Percentiles rank a stretch among this genome's conserved stretches.
These are phyloP conservation scores for Cadophora malorum DNA, from an alignment of 2,329 filamentous ascomycete genomes.

Conservation along the genomic window DNA sequence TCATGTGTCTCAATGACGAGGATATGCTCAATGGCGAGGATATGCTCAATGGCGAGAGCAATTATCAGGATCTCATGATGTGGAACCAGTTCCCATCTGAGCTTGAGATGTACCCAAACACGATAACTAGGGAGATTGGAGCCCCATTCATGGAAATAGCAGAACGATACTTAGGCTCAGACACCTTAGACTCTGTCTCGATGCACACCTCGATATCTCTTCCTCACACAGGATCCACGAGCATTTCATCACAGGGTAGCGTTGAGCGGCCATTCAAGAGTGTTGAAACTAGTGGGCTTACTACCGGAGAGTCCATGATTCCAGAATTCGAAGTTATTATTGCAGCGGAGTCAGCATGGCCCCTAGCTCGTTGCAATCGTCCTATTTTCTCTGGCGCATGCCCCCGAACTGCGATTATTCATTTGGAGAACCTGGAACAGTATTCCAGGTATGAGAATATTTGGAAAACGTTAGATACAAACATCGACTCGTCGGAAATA, in stretches of 20 bases:
- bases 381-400: slow-evolving; percentile 53
- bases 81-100: slow-evolving; percentile 55
- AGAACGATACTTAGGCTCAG: slow-evolving; percentile 46
- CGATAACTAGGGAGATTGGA: slow-evolving; percentile 2
- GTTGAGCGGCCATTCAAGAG: slow-evolving; percentile 42
- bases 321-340: slow-evolving; percentile 56
- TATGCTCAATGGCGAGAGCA: no score
- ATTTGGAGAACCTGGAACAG: slow-evolving; percentile 58
- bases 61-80: slow-evolving; percentile 51
- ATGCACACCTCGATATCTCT: slow-evolving; percentile 49
- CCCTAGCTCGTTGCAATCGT: slow-evolving; percentile 57
- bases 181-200: slow-evolving; percentile 50
- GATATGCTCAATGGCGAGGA: slow-evolving; percentile 30
- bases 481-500: slow-evolving; percentile 33
- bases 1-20: slow-evolving; percentile 22
- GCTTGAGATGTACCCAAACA: slow-evolving; percentile 46
- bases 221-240: slow-evolving; percentile 51
- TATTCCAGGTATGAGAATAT: slow-evolving; percentile 55
- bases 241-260: slow-evolving; percentile 52
- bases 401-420: slow-evolving; percentile 57
- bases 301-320: slow-evolving; percentile 37
- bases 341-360: slow-evolving; percentile 57
- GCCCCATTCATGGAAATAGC: slow-evolving; percentile 22
- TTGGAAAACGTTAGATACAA: slow-evolving; percentile 55
- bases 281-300: slow-evolving; percentile 17